Evolutionary conservation across 148 eudicot species (phyloP), one percentile per base, ranked within the genome.

Genomic region (Limonium bicolor): DNA sequence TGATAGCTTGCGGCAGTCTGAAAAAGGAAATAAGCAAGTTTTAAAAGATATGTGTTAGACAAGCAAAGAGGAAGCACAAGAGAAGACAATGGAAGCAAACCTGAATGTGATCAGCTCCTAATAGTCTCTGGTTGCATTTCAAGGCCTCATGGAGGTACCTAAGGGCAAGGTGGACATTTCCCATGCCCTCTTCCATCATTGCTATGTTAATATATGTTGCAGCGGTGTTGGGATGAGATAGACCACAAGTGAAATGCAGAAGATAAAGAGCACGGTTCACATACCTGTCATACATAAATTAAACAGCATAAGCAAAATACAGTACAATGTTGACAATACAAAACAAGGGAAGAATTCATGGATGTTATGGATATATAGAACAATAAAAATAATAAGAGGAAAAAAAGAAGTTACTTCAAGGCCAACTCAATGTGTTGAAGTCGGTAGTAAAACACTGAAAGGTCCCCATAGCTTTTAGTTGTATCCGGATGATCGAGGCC

Each of bases 1-100:
- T 92, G 99, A 69, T 92, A 92, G 64, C 99, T 92, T 43, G 99
- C 99, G 73, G 99, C 99, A 69, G 99, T 92, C 95, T 92, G 80
- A 22, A 22, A 70, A 27, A 23, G 19, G 27, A 19, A 11, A 31
- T 20, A 15, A 11, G 4, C 11, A 30, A 15, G 11, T 6, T 18
- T 10, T 21, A 17, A 39, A 51, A 17, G 31, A 7, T 4, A 6
- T 1, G 8, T n/a, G 24, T 23, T 38, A 26, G 37, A 24, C 21
- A 54, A 32, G 25, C 20, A 12, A 27, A 37, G 15, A 9, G 43
- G 32, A 33, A 7, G 44, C 7, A 4, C 32, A 14, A 11, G 9
- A 1, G 3, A 37, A 50, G 38, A 48, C 46, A 54, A 61, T 41
- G 58, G 61, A 48, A 51, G 58, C 57, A 41, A 10, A 85, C 99